A percentile compares a stretch with the other conserved stretches of the same genome.
These are phyloP conservation scores for Pleurotus giganteus DNA, from an alignment of 768 basidiomycete species.

Conservation along the genomic window DNA sequence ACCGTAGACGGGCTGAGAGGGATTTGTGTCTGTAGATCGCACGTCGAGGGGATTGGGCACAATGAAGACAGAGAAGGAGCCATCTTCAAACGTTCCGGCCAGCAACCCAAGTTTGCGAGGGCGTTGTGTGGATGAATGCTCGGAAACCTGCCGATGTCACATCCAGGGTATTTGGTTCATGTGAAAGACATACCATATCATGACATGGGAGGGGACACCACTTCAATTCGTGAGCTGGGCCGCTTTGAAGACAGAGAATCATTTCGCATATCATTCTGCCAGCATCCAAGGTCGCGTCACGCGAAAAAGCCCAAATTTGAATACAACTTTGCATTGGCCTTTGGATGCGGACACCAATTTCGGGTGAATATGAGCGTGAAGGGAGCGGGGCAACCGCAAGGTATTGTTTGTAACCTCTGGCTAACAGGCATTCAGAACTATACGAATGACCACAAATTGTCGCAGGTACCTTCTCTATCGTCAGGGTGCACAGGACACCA, in stretches of 20 bases:
- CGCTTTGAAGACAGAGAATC: conserved; percentile 80
- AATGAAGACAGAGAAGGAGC: conserved; percentile 72
- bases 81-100: conserved; percentile 85
- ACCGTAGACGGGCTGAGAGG: conserved; percentile 48
- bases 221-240: conserved; percentile 76
- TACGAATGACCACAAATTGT: not conserved
- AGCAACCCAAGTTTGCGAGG: conserved; percentile 76
- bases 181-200: conserved; percentile 39
- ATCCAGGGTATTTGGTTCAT: not conserved
- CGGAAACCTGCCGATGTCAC: conserved; percentile 9
- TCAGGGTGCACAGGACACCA: conserved; percentile 84
- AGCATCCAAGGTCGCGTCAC: conserved; percentile 19
- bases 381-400: conserved; percentile 81
- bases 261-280: conserved; percentile 75
- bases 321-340: conserved; percentile 66
- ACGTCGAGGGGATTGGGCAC: conserved; percentile 77
- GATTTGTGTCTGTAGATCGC: conserved; percentile 22
- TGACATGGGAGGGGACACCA: conserved; percentile 93
- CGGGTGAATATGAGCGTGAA: conserved; percentile 58
- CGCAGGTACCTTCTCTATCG: conserved; percentile 49
- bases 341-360: conserved; percentile 57
- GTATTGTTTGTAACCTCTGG: conserved; percentile 64
- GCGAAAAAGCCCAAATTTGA: conserved; percentile 77
- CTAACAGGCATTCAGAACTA: conserved; percentile 28
- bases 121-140: conserved; percentile 14